A percentile compares a stretch with the other conserved stretches of the same genome.
phyloP scores from a whole-genome alignment of 2,329 filamentous ascomycete genomes.

The Aspergillus flavus region DNA sequence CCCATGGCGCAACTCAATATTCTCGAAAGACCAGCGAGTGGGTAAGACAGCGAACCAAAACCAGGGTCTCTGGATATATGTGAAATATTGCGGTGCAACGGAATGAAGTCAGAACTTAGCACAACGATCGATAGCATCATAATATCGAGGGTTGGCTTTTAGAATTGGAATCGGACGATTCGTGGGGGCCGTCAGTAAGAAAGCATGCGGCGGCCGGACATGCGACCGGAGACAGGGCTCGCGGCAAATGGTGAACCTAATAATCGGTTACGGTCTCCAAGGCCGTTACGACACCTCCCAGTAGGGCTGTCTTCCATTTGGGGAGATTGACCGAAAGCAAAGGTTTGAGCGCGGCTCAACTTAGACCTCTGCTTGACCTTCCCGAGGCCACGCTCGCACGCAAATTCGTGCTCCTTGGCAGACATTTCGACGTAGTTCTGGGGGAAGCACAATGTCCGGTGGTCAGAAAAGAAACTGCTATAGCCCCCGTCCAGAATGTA shows the following conservation, averaged over 20 bases:
- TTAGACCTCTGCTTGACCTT: conserved; percentile 88
- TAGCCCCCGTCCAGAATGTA: conserved; percentile 98
- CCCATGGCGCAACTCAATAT: background rate
- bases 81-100: background rate
- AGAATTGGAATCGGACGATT: background rate
- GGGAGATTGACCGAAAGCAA: conserved; percentile 79
- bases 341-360: conserved; percentile 85
- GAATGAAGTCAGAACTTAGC: conserved; percentile 4
- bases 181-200: conserved; percentile 36
- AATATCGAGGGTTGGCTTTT: conserved; percentile 24
- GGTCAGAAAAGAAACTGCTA: conserved; percentile 83
- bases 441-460: conserved; percentile 81
- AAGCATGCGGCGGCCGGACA: conserved; percentile 47
- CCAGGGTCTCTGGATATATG: background rate
- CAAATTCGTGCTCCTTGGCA: conserved; percentile 84
- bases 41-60: background rate
- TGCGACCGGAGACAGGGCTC: conserved; percentile 37
- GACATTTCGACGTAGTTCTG: conserved; percentile 98
- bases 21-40: conserved; percentile 5
- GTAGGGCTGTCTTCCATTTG: conserved; percentile 66
- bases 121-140: conserved; percentile 15
- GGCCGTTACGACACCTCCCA: conserved; percentile 44
- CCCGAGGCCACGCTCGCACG: conserved; percentile 92
- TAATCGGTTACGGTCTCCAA: conserved; percentile 32
- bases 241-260: conserved; percentile 41